phyloP scores from a whole-genome alignment of 2,329 filamentous ascomycete species.

The Verticillium longisporum region DNA sequence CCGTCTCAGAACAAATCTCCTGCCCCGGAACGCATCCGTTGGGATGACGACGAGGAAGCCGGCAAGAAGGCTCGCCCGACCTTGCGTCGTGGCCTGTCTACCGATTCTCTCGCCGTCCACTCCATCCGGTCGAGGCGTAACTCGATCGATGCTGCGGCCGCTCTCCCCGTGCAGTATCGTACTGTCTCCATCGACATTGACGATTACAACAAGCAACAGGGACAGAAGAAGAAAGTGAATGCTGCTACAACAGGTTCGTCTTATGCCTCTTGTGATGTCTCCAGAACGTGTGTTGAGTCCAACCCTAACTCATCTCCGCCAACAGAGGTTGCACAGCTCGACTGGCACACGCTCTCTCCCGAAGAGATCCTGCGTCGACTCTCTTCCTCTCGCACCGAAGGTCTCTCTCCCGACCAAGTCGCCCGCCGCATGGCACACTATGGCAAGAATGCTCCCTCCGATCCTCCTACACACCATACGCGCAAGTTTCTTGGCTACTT shows the following conservation, averaged over 20 bases:
- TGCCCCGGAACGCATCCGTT: slow-evolving; percentile 23
- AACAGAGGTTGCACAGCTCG: slow-evolving; percentile 53
- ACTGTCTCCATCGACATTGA: slow-evolving; percentile 46
- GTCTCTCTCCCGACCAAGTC: slow-evolving; percentile 54
- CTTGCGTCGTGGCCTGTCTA: slow-evolving; percentile 19
- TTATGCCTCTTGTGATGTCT: background rate
- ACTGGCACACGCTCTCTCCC: slow-evolving; percentile 58
- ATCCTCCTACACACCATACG: slow-evolving; percentile 54
- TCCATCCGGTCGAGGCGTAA: slow-evolving; percentile 28
- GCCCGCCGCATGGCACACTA: slow-evolving; percentile 48
- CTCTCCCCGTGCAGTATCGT: slow-evolving; percentile 47
- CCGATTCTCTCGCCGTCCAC: slow-evolving; percentile 32
- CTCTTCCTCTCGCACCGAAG: slow-evolving; percentile 45
- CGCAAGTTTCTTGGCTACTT: slow-evolving; percentile 60
- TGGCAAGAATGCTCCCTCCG: slow-evolving; percentile 61
- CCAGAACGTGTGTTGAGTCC: too few species aligned
- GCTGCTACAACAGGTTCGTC: slow-evolving; percentile 35
- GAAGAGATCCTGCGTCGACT: slow-evolving; percentile 55
- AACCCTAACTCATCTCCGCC: slow-evolving; percentile 9
- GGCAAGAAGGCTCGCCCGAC: slow-evolving; percentile 10
- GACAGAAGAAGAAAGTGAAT: slow-evolving; percentile 31
- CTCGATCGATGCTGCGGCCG: slow-evolving; percentile 30
- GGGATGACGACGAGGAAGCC: slow-evolving; percentile 28
- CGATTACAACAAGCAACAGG: slow-evolving; percentile 34
- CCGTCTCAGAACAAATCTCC: slow-evolving; percentile 16